Evolutionary conservation across 2,329 filamentous ascomycete species (phyloP), one percentile per base, ranked within the genome.

Genomic region (Epichloe festucae): DNA sequence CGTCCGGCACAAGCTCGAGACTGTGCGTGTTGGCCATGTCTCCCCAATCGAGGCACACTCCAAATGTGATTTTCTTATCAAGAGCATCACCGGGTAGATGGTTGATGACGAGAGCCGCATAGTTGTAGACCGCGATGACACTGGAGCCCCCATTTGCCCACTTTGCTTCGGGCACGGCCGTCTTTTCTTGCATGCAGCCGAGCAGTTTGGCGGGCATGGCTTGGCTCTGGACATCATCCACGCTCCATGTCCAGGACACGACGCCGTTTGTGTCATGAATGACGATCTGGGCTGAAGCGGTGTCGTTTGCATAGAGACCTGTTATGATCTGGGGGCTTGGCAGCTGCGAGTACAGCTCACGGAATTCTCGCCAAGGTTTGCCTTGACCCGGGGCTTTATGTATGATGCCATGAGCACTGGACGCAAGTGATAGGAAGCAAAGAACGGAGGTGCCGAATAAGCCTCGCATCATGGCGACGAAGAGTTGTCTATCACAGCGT

Each of bases 41-140:
- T 5, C 17, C 50, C 15, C 50, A 15, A 15, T 51, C 43, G 19
- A 48, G 15, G 45, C 50, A 51, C 31, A 41, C 27, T 34, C 50
- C 50, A 23, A 51, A 51, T 3, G n/a, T 38, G 39, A 51, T 19
- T 11, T 31, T 19, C 44, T 51, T 51, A 27, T 51, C 50, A 5
- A 14, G 17, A 5, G 27, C 15, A 21, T 38, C 17, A 8, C 50
- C 50, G 5, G 50, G 50, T 2, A 21, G 38, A 46, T 51, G 39
- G n/a, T 51, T 51, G 15, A 51, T 51, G 23, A 51, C 27, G 39
- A 51, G 17, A 11, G 44, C 50, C 10, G 45, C 50, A 8, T 15
- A 31, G 8, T 34, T 34, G 38, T 47, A 34, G 14, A 51, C 15
- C 1, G 50, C 21, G 3, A 51, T 3, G 35, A 51, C 39, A 39